Conservation (phyloP, 2,329 filamentous ascomycete species). For the Didymella glomerata region DNA sequence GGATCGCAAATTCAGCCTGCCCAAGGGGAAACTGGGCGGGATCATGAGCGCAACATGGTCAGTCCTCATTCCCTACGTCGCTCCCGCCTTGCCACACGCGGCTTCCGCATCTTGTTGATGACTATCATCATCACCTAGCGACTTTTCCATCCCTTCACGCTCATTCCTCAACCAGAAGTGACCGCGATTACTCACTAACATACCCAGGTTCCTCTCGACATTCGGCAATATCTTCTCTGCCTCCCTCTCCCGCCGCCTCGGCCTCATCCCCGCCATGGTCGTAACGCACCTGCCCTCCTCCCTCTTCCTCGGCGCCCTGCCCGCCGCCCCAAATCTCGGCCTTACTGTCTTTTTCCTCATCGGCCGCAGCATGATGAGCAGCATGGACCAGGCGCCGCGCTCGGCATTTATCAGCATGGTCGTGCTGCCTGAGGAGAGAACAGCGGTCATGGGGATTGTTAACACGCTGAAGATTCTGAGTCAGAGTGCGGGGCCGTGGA, state of each 20-base stretch:
- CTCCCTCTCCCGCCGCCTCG: conserved; percentile 68
- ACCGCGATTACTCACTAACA: not conserved
- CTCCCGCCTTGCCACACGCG: not conserved
- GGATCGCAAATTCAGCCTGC: conserved; percentile 64
- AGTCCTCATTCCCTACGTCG: not conserved
- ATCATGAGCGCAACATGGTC: conserved; percentile 60
- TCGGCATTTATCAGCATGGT: conserved; percentile 48
- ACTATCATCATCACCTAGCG: too few relatives aligned
- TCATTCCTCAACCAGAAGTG: too few relatives aligned
- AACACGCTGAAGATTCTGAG: conserved; percentile 50
- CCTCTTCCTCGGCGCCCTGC: conserved; percentile 44
- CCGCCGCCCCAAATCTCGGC: conserved; percentile 33
- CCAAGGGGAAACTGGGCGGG: conserved; percentile 62
- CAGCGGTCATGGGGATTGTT: conserved; percentile 52
- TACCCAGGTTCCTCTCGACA: conserved; percentile 36
- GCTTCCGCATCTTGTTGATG: too few relatives aligned
- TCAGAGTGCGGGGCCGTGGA: conserved; percentile 45
- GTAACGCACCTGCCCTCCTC: conserved; percentile 49
- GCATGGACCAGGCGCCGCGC: conserved; percentile 52
- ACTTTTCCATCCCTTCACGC: too few relatives aligned
- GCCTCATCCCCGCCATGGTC: conserved; percentile 59
- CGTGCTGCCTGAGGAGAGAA: conserved; percentile 47
- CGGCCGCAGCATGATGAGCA: conserved; percentile 43
- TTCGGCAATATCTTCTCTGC: conserved; percentile 44
- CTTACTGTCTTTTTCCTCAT: conserved; percentile 46